phyloP scores from a whole-genome alignment of 768 basidiomycete genomes.

The Collybia sp. region DNA sequence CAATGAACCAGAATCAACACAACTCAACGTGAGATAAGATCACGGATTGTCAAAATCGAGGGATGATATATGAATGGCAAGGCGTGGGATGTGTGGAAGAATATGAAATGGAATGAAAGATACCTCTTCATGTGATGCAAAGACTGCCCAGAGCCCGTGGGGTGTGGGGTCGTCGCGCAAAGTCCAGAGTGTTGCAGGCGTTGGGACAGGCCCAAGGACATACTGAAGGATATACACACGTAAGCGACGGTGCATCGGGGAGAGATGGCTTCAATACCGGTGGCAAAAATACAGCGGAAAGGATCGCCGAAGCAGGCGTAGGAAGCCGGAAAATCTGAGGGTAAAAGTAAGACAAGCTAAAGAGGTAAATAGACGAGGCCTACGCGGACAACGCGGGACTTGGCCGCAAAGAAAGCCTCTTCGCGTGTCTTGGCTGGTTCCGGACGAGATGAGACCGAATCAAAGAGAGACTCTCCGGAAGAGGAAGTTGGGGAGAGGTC shows the following conservation, averaged over 20 bases:
- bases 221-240: slow-evolving; percentile 11
- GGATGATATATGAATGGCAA: neutral
- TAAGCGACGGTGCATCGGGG: slow-evolving; percentile 14
- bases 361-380: slow-evolving; percentile 17
- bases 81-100: neutral
- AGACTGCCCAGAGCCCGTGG: slow-evolving; percentile 51
- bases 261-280: slow-evolving; percentile 24
- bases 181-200: slow-evolving; percentile 47
- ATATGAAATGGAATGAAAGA: slow-evolving; percentile 16
- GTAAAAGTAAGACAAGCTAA: slow-evolving; percentile 8
- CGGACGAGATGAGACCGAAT: slow-evolving; percentile 12
- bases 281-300: slow-evolving; percentile 34
- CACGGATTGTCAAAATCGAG: neutral
- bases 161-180: slow-evolving; percentile 26
- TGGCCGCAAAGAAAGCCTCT: slow-evolving; percentile 42
- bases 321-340: slow-evolving; percentile 36
- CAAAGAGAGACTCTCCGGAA: slow-evolving; percentile 20
- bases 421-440: slow-evolving; percentile 11
- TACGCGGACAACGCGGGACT: slow-evolving; percentile 52
- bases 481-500: slow-evolving; percentile 30
- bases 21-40: neutral
- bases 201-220: slow-evolving; percentile 18
- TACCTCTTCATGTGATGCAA: slow-evolving; percentile 59
- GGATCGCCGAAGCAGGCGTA: slow-evolving; percentile 26
- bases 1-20: neutral